A percentile compares a stretch with the other conserved stretches of the same genome.
Evolutionary conservation across 192 early-diverging fungal genomes (phyloP).

Genomic region (Polychytrium aggregatum): DNA sequence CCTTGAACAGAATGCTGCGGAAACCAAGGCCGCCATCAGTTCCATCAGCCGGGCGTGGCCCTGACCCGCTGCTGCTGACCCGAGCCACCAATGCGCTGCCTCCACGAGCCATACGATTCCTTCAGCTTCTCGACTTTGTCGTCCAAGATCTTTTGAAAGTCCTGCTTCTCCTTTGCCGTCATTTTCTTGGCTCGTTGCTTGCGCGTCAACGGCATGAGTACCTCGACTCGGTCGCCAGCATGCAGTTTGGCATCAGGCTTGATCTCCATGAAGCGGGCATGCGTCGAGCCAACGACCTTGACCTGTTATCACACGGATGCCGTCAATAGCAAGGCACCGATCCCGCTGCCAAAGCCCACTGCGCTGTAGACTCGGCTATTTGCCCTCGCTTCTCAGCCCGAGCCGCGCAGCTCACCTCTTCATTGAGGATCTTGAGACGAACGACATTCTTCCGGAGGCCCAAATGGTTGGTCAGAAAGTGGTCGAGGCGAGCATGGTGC

Average conservation of each 20-base stretch:
- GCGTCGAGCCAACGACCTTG: constrained; percentile 10
- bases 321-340: too few relatives aligned
- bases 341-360: too few relatives aligned
- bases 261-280: constrained; percentile 18
- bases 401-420: constrained; percentile 9
- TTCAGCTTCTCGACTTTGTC: constrained; percentile 3
- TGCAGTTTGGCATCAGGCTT: constrained; percentile 15
- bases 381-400: too few relatives aligned
- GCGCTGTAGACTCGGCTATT: too few relatives aligned
- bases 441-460: constrained; percentile 14
- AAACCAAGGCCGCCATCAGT: not conserved
- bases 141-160: not conserved
- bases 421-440: constrained; percentile 26
- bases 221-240: constrained; percentile 27
- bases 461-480: constrained; percentile 11
- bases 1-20: constrained; percentile 28
- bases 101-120: not conserved
- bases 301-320: too few relatives aligned
- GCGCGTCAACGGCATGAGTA: constrained; percentile 8
- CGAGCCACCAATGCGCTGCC: too few relatives aligned
- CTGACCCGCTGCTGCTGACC: not conserved
- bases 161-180: not conserved
- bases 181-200: not conserved
- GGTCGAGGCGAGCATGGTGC: constrained; percentile 18
- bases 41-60: not conserved